Evolutionary conservation across 257 asterid species (phyloP).

Genomic region (Primulina huaijiensis): DNA sequence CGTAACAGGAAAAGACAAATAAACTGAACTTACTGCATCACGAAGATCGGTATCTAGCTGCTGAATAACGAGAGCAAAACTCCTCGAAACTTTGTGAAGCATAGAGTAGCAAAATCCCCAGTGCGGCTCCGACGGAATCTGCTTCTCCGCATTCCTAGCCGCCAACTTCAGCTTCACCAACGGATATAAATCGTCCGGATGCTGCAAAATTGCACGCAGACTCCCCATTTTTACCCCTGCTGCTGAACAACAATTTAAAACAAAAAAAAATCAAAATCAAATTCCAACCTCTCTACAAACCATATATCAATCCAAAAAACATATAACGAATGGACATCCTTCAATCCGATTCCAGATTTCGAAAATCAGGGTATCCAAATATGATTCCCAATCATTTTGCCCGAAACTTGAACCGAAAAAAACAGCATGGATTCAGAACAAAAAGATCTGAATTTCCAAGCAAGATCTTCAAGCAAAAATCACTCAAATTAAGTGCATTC

Average conservation of each 20-base stretch:
- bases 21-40: conserved; percentile 61
- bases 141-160: conserved; percentile 67
- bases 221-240: conserved; percentile 52
- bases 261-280: background rate
- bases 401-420: background rate
- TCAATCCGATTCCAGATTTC: background rate
- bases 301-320: background rate
- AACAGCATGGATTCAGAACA: background rate
- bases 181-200: conserved; percentile 89
- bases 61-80: conserved; percentile 83
- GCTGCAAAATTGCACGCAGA: conserved; percentile 65
- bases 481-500: background rate
- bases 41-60: conserved; percentile 94
- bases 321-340: background rate
- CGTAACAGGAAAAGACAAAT: background rate
- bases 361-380: background rate
- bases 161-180: conserved; percentile 77
- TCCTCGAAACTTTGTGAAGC: conserved; percentile 91
- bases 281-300: conserved; percentile 1
- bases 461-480: background rate
- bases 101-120: conserved; percentile 88
- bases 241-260: conserved; percentile 16
- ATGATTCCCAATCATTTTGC: background rate
- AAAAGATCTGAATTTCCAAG: background rate
- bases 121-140: conserved; percentile 88